Conservation (phyloP, 306 rosid genomes). For the Chamaecrista fasciculata region DNA sequence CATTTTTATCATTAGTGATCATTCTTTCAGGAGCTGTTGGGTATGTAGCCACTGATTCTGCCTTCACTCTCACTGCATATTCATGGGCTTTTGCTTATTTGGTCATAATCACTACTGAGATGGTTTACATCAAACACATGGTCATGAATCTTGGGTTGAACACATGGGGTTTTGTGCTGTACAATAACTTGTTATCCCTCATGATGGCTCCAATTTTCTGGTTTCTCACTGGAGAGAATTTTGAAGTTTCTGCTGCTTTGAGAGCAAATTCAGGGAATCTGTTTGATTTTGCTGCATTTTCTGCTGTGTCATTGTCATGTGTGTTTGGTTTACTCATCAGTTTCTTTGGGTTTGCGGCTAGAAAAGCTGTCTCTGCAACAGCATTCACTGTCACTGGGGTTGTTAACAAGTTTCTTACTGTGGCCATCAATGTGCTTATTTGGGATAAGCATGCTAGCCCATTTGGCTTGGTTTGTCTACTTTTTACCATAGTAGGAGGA, state of each 20-base stretch:
- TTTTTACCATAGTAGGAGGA: slow-evolving; percentile 60
- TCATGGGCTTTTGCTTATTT: slow-evolving; percentile 73
- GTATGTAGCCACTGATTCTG: slow-evolving; percentile 68
- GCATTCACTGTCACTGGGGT: slow-evolving; percentile 75
- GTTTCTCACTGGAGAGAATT: slow-evolving; percentile 61
- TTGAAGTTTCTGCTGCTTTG: slow-evolving; percentile 52
- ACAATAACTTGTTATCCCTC: slow-evolving; percentile 59
- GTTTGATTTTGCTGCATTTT: slow-evolving; percentile 43
- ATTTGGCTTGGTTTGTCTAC: slow-evolving; percentile 61
- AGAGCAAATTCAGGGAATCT: slow-evolving; percentile 38
- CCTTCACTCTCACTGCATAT: slow-evolving; percentile 56
- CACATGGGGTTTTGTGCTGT: slow-evolving; percentile 71
- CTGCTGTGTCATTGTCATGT: slow-evolving; percentile 54
- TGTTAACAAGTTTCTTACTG: slow-evolving; percentile 69
- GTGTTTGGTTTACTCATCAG: slow-evolving; percentile 69
- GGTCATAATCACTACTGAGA: slow-evolving; percentile 68
- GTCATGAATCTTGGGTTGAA: slow-evolving; percentile 66
- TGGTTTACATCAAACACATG: slow-evolving; percentile 77
- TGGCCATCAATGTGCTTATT: slow-evolving; percentile 61
- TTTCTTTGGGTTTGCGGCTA: slow-evolving; percentile 72
- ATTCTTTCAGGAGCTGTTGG: slow-evolving; percentile 72
- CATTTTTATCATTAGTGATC: slow-evolving; percentile 50
- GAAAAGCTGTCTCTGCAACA: slow-evolving; percentile 67
- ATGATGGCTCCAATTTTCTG: slow-evolving; percentile 62
- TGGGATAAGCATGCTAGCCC: slow-evolving; percentile 77